A percentile compares a stretch with the other conserved stretches of the same genome.
Conservation (phyloP, 306 rosid genomes). For the Gastrolobium bilobum region DNA sequence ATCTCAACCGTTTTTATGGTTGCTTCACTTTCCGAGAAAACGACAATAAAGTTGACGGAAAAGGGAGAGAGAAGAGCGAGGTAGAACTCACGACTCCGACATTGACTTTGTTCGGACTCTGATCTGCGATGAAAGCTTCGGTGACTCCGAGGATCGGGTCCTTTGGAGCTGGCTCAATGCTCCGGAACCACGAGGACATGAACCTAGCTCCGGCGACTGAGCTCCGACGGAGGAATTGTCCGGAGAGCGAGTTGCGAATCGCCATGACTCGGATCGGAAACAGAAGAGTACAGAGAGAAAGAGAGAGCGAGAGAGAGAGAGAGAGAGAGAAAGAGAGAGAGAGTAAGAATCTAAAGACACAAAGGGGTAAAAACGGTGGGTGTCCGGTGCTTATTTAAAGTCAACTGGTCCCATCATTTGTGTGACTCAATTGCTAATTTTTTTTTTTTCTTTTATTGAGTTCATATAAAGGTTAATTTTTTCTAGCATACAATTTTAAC, state of each 20-base stretch:
- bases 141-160: conserved; percentile 99
- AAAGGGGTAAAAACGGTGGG: not conserved
- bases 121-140: conserved; percentile 95
- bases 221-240: conserved; percentile 49
- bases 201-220: conserved; percentile 64
- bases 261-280: conserved; percentile 60
- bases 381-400: not conserved
- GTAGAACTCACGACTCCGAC: conserved; percentile 88
- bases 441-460: not conserved
- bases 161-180: conserved; percentile 86
- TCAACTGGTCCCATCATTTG: not conserved
- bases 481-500: too few species aligned
- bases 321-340: not conserved
- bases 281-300: conserved; percentile 10
- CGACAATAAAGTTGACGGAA: not conserved
- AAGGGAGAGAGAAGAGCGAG: not conserved
- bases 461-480: too few species aligned
- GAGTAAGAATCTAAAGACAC: not conserved
- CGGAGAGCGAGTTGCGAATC: conserved; percentile 50
- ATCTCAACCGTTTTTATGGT: not conserved
- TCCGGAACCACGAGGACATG: conserved; percentile 85
- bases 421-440: not conserved
- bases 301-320: not conserved
- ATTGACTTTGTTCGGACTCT: conserved; percentile 85
- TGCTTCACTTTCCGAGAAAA: conserved; percentile 3